A percentile compares a stretch with the other conserved stretches of the same genome.
Conservation (phyloP, 305 asterid species). For the Fraxinus sp. region DNA sequence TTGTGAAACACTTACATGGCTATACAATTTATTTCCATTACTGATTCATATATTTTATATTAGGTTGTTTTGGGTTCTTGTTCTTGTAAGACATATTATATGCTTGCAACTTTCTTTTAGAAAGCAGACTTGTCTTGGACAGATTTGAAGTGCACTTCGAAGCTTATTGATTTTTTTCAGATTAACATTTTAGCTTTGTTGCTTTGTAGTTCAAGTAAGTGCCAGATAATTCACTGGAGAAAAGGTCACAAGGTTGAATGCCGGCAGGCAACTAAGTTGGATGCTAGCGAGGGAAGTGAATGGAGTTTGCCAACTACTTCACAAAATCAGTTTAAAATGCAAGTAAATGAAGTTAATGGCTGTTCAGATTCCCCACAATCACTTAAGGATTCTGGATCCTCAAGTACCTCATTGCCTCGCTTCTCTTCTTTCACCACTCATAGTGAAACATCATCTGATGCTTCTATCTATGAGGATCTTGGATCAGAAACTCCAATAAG, state of each 20-base stretch:
- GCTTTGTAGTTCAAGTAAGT: conserved; percentile 51
- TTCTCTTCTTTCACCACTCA: conserved; percentile 39
- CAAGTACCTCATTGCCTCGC: conserved; percentile 36
- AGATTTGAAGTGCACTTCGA: not conserved
- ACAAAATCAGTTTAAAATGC: conserved; percentile 26
- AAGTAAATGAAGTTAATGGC: conserved; percentile 29
- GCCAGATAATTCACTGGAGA: conserved; percentile 66
- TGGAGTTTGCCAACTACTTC: conserved; percentile 25
- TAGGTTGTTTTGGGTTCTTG: not conserved
- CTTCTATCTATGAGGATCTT: conserved; percentile 32
- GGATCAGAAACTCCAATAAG: conserved; percentile 32
- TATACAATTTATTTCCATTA: not conserved
- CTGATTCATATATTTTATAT: not conserved
- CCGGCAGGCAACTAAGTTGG: conserved; percentile 33
- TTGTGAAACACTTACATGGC: not conserved
- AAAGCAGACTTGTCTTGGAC: not conserved
- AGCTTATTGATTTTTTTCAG: not conserved
- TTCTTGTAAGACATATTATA: not conserved
- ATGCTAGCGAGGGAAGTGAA: conserved; percentile 30
- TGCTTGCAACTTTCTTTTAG: not conserved
- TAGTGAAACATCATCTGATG: conserved; percentile 40
- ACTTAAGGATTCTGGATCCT: conserved; percentile 36
- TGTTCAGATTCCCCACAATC: conserved; percentile 32
- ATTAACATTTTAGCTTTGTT: conserved; percentile 2
- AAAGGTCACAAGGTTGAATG: conserved; percentile 61